Conservation (phyloP, 2,329 filamentous ascomycete species). For the Emergomyces orientalis region DNA sequence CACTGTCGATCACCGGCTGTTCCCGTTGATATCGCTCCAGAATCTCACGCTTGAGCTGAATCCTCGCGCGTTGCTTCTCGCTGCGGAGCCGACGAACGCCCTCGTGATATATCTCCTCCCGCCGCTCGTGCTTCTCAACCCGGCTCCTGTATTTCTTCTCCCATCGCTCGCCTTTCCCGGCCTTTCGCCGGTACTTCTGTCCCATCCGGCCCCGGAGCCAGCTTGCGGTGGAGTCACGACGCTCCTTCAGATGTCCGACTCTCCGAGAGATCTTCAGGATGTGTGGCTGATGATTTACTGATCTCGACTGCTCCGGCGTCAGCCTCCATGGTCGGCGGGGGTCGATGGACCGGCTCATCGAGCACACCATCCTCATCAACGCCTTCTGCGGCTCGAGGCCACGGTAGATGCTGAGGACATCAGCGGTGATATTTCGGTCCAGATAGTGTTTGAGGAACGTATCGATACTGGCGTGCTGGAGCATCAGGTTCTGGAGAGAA, state of each 20-base stretch:
- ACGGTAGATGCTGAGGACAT: not conserved
- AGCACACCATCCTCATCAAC: not conserved
- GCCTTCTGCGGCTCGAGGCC: not conserved
- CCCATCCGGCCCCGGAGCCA: not conserved
- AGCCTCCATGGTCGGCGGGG: not conserved
- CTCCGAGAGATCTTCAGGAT: not conserved
- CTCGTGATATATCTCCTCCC: not conserved
- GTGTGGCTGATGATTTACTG: not conserved
- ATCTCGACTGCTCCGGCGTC: not conserved
- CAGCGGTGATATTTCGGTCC: not conserved
- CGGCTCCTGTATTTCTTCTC: not conserved
- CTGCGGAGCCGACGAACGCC: not conserved
- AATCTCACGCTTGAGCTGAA: not conserved
- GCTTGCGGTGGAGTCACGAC: not conserved
- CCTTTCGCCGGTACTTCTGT: not conserved
- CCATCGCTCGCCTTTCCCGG: not conserved
- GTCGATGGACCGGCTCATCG: not conserved
- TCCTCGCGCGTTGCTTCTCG: not conserved
- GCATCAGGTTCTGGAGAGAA: conserved; percentile 18
- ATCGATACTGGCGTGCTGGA: conserved; percentile 13
- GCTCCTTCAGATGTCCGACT: not conserved
- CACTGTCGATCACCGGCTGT: not conserved
- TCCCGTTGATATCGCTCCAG: not conserved
- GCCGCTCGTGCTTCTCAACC: not conserved
- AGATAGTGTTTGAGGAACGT: conserved; percentile 3